A percentile compares a stretch with the other conserved stretches of the same genome.
These are phyloP conservation scores for Fonsecaea nubica DNA, from an alignment of 2,329 filamentous ascomycete species.

Conservation along the genomic window DNA sequence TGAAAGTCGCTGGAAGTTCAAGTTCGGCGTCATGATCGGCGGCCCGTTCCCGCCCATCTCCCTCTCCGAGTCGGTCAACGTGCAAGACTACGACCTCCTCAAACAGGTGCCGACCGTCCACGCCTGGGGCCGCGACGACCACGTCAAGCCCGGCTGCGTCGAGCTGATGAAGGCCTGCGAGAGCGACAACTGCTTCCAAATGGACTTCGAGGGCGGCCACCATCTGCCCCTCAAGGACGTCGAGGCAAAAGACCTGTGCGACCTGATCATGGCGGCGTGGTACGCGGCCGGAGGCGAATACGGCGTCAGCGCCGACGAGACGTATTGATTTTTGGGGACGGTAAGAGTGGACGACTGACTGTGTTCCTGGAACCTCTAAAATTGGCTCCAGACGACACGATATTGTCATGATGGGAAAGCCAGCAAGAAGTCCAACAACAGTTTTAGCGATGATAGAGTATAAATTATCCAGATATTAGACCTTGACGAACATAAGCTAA, in stretches of 20 bases:
- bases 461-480: background rate
- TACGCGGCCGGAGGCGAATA: conserved; percentile 37
- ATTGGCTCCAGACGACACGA: background rate
- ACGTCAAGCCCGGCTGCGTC: conserved; percentile 38
- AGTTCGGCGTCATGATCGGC: conserved; percentile 40
- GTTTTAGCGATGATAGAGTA: background rate
- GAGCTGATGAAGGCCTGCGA: conserved; percentile 34
- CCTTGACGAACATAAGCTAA: background rate
- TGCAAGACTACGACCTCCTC: conserved; percentile 34
- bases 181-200: conserved; percentile 38
- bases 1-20: conserved; percentile 30
- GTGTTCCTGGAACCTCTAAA: too few species aligned
- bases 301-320: conserved; percentile 32
- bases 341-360: background rate
- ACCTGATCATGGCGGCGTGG: conserved; percentile 41
- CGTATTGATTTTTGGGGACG: conserved; percentile 19
- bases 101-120: conserved; percentile 39
- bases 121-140: conserved; percentile 41
- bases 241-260: conserved; percentile 41
- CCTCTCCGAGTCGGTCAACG: conserved; percentile 25
- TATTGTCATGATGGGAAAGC: background rate
- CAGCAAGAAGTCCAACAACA: background rate
- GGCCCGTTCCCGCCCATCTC: conserved; percentile 41
- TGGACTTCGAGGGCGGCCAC: conserved; percentile 41
- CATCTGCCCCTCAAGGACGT: conserved; percentile 40